Conservation (phyloP, 2,329 filamentous ascomycete species). For the Nectriaceae sp. region DNA sequence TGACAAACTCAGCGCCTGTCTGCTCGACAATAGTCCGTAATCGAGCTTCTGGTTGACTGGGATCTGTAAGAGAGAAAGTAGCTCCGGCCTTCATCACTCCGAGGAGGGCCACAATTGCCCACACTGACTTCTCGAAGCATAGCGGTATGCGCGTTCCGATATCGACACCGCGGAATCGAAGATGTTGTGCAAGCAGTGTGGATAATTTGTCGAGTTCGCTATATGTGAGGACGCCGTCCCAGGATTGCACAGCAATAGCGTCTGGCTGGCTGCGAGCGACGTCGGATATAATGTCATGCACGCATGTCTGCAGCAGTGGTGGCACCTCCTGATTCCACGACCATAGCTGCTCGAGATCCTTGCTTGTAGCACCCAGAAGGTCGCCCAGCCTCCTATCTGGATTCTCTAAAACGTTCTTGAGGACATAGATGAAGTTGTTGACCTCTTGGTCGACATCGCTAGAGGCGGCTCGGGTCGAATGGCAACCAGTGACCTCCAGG, state of each 20-base stretch:
- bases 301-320: conserved; percentile 41
- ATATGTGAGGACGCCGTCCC: conserved; percentile 52
- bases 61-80: conserved; percentile 49
- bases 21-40: conserved; percentile 47
- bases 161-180: conserved; percentile 38
- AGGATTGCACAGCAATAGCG: conserved; percentile 48
- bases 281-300: conserved; percentile 49
- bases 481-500: conserved; percentile 11
- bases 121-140: conserved; percentile 53
- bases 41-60: conserved; percentile 47
- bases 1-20: conserved; percentile 39
- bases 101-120: conserved; percentile 47
- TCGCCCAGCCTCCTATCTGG: conserved; percentile 10
- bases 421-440: conserved; percentile 18
- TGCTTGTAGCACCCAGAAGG: conserved; percentile 18
- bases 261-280: conserved; percentile 38
- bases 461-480: conserved; percentile 6
- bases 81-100: conserved; percentile 52
- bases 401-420: conserved; percentile 13
- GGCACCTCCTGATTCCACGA: conserved; percentile 47
- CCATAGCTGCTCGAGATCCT: conserved; percentile 48
- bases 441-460: conserved; percentile 14
- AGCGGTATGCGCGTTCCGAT: conserved; percentile 47
- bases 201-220: conserved; percentile 45
- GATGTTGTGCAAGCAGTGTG: conserved; percentile 41